A percentile compares a stretch with the other conserved stretches of the same genome.
phyloP scores from a whole-genome alignment of 1,284 basidiomycete genomes.

The Cutaneotrichosporon cyanovorans region DNA sequence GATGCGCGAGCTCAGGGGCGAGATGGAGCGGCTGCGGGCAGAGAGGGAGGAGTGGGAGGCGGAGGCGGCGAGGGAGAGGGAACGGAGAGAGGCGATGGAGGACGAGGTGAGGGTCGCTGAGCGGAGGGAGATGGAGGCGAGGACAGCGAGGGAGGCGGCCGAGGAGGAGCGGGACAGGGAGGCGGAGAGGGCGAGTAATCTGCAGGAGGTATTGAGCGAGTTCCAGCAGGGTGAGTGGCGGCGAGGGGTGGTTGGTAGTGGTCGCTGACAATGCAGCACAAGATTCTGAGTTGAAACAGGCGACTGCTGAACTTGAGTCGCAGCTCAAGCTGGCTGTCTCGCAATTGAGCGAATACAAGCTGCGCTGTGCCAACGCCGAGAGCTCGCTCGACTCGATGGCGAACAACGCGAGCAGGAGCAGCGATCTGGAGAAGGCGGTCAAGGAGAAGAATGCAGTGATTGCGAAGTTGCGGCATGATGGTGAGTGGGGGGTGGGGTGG shows the following conservation, averaged over 20 bases:
- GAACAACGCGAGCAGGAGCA: constrained; percentile 58
- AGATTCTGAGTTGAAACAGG: constrained; percentile 55
- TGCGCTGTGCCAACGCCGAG: constrained; percentile 76
- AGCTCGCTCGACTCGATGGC: constrained; percentile 62
- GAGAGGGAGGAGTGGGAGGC: constrained; percentile 85
- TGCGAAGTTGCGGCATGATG: constrained; percentile 88
- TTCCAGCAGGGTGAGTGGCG: constrained; percentile 71
- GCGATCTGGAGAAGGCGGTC: constrained; percentile 74
- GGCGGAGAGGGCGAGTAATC: constrained; percentile 66
- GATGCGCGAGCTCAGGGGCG: constrained; percentile 67
- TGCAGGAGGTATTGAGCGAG: constrained; percentile 89
- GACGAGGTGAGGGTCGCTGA: constrained; percentile 54
- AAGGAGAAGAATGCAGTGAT: constrained; percentile 91
- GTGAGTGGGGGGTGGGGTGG: constrained; percentile 50
- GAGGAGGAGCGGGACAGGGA: constrained; percentile 60
- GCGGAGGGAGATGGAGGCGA: constrained; percentile 60
- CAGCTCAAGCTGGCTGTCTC: constrained; percentile 64
- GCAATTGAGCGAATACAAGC: constrained; percentile 74
- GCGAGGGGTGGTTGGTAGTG: neutral
- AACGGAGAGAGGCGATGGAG: constrained; percentile 61
- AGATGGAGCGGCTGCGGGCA: constrained; percentile 72
- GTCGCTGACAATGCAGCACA: constrained; percentile 43
- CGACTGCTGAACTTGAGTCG: constrained; percentile 70
- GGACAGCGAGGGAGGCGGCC: constrained; percentile 53
- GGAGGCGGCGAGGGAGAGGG: constrained; percentile 64